Evolutionary conservation across 768 basidiomycete genomes (phyloP), one percentile per base, ranked within the genome.

Genomic region (Termitomyces sp.): DNA sequence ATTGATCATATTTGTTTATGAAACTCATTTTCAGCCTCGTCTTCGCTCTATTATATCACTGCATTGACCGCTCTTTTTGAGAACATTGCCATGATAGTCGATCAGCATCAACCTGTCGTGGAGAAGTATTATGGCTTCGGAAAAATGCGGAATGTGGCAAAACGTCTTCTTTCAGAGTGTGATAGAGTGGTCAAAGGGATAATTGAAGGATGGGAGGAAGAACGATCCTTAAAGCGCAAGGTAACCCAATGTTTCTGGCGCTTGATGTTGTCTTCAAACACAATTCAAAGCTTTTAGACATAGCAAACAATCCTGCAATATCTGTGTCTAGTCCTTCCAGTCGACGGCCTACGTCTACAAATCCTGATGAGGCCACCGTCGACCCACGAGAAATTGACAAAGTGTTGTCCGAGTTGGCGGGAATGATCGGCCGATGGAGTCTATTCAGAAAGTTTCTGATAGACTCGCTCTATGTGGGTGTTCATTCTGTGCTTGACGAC

Each of bases 21-120:
- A 60, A 54, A 51, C 38, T 53, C 31, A 37, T 55, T 38, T 47
- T 51, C 68, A 97, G 96, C 91, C 1, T 94, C 94, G 9, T 96
- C 94, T 0, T 89, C 96, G 0, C 71, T 94, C 28, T 96, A 97
- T 72, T 98, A 93, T 67, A 85, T 97, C 60, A 86, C 92, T 3
- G 82, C 87, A 11, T 73, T 99, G 54, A 98, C 96, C 2, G 86
- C 91, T 6, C 80, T 99, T 1, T 94, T 98, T 62, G 97, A 99
- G 72, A 89, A 87, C 55, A 88, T 99, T 50, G 97, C 95, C 0
- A 84, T 92, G 77, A 94, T 99, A 61, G 87, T 99, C 21, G 94
- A 96, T 64, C 97, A 99, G 66, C 97, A 99, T 67, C 96, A 97
- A 62, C 91, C 94, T 2, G 85, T 99, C 5, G 95, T 99, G 1